Percentiles rank a stretch among this genome's conserved stretches.
Conservation (phyloP, 2,329 filamentous ascomycete genomes). For the Trichoderma afroharzianum region DNA sequence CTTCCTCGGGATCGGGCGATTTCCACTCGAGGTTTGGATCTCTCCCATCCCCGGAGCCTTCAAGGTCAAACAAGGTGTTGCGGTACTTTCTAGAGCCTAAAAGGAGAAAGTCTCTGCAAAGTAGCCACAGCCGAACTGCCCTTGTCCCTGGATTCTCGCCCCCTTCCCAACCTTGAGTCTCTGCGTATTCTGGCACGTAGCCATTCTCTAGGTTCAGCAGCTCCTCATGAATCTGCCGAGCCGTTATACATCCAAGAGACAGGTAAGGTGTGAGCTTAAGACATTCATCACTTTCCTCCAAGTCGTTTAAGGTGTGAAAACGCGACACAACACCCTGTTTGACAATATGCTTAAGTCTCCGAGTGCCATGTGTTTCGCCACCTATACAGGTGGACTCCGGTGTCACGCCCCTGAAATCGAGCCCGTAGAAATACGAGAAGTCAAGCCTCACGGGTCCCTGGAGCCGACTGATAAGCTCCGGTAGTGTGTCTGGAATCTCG, state of each 20-base stretch:
- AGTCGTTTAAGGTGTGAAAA: constrained; percentile 68
- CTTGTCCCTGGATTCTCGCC: constrained; percentile 71
- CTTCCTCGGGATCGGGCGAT: constrained; percentile 33
- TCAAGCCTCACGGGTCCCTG: constrained; percentile 48
- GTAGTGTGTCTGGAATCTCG: constrained; percentile 52
- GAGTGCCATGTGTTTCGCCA: constrained; percentile 58
- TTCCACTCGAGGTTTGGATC: constrained; percentile 49
- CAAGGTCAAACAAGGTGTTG: constrained; percentile 57
- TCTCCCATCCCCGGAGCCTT: constrained; percentile 56
- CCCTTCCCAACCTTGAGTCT: constrained; percentile 56
- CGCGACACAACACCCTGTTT: constrained; percentile 55
- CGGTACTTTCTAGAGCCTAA: constrained; percentile 70
- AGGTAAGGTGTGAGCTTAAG: constrained; percentile 75
- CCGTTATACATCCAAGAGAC: constrained; percentile 67
- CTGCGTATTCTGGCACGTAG: constrained; percentile 35
- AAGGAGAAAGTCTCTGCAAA: constrained; percentile 81
- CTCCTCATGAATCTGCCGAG: constrained; percentile 67
- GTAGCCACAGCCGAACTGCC: constrained; percentile 66
- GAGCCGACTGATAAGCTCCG: constrained; percentile 52
- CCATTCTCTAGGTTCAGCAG: constrained; percentile 69
- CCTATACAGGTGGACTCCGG: constrained; percentile 57
- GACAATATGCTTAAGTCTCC: constrained; percentile 59
- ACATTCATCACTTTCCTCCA: constrained; percentile 67
- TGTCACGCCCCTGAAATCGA: constrained; percentile 54
- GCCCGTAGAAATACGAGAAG: constrained; percentile 33